A percentile compares a stretch with the other conserved stretches of the same genome.
Evolutionary conservation across 176 grass and related monocot species (phyloP).

Genomic region (Triticum timopheevii): DNA sequence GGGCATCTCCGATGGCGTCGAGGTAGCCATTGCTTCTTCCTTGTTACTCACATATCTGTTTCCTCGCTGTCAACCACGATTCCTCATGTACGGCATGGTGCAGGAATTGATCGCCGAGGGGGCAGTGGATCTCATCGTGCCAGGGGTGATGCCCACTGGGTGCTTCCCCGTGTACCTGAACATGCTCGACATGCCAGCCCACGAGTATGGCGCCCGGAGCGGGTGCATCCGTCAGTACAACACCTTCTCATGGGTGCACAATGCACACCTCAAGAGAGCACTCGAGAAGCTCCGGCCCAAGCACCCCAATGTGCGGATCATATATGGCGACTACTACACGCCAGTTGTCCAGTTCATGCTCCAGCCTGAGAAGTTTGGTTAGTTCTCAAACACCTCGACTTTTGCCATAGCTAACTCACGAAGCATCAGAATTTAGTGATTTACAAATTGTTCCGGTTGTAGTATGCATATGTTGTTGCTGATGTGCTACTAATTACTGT

Average conservation of each 20-base stretch:
- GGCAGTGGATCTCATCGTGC: conserved; percentile 83
- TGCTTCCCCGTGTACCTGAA: conserved; percentile 80
- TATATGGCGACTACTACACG: conserved; percentile 82
- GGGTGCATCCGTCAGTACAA: conserved; percentile 78
- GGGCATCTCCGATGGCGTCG: conserved; percentile 61
- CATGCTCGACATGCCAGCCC: conserved; percentile 42
- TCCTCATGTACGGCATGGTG: background rate
- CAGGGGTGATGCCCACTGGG: conserved; percentile 78
- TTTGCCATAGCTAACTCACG: conserved; percentile 10
- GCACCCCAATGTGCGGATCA: conserved; percentile 66
- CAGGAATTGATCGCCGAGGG: conserved; percentile 92
- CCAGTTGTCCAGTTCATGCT: conserved; percentile 77
- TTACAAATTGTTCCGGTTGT: background rate
- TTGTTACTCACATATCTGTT: background rate
- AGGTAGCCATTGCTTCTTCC: conserved; percentile 40
- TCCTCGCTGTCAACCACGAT: background rate
- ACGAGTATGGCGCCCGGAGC: conserved; percentile 44
- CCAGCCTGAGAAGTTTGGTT: conserved; percentile 72
- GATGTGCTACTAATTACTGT: background rate
- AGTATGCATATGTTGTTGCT: background rate
- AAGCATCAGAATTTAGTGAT: conserved; percentile 4
- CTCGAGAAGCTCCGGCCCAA: conserved; percentile 64
- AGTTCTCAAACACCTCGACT: conserved; percentile 33
- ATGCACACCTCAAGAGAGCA: conserved; percentile 51
- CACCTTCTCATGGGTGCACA: conserved; percentile 75